Evolutionary conservation across 2,329 filamentous ascomycete species (phyloP), one percentile per base, ranked within the genome.

Genomic region (Fusarium sp.): DNA sequence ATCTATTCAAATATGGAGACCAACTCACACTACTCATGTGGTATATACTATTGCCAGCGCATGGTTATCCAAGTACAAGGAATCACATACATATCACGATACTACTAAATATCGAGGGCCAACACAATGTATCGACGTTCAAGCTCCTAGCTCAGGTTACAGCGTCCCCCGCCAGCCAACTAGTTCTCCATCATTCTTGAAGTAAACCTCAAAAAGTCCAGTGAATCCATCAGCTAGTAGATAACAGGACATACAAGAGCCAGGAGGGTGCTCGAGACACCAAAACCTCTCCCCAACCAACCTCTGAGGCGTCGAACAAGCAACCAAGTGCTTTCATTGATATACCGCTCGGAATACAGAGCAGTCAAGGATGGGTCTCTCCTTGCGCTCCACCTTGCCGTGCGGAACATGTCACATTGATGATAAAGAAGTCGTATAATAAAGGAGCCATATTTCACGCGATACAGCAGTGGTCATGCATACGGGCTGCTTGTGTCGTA

Each of bases 291-390:
- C 52, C 49, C 66, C 58, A 59, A 55, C 80, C 78, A 75, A 54
- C 72, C 79, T 72, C 68, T 69, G 64, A 71, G 62, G 66, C 71
- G 62, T 76, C 75, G 75, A 76, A 25, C 27, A 65, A 63, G 69
- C 46, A 72, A 61, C 9, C 6, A 61, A 45, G 59, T 65, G 59
- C 67, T 66, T 55, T 25, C 40, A 62, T 71, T 87, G 69, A 85
- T 91, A 68, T 91, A 88, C 88, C 89, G 89, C 89, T 90, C 89
- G 88, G 89, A 91, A 91, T 91, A 91, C 89, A 91, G 87, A 90
- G 88, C 86, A 84, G 82, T 86, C 89, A 91, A 91, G 89, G 89
- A 91, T 88, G 83, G 83, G 79, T 89, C 89, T 91, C 88, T 87
- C 89, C 89, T 91, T 91, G 89, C 88, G 88, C 89, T 91, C 89